Evolutionary conservation across 1,284 basidiomycete species (phyloP).

Genomic region (Sphagnurus paluster): DNA sequence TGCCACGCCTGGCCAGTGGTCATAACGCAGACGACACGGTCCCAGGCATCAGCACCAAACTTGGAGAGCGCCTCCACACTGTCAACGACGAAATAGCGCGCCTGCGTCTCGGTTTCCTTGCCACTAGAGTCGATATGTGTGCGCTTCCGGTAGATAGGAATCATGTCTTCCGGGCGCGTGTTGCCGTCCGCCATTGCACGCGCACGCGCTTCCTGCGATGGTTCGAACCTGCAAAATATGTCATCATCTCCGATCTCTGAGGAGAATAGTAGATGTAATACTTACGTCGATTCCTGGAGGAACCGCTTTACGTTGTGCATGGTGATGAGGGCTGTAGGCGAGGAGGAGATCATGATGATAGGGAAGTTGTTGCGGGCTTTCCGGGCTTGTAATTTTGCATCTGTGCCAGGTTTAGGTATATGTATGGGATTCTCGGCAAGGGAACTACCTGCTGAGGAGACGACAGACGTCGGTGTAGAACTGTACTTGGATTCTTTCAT

Average conservation of each 20-base stretch:
- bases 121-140: constrained; percentile 58
- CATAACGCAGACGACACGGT: constrained; percentile 94
- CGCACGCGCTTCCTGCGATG: constrained; percentile 72
- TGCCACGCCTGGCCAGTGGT: constrained; percentile 99
- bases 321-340: constrained; percentile 91
- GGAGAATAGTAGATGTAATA: constrained; percentile 14
- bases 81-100: constrained; percentile 82
- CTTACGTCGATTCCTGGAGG: constrained; percentile 85
- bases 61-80: constrained; percentile 90
- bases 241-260: neutral
- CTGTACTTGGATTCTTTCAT: constrained; percentile 64
- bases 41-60: constrained; percentile 91
- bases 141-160: constrained; percentile 79
- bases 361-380: constrained; percentile 79
- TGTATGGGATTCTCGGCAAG: neutral
- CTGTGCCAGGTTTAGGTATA: constrained; percentile 24
- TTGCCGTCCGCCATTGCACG: constrained; percentile 73
- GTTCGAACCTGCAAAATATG: constrained; percentile 65
- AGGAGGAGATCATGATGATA: constrained; percentile 96
- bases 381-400: constrained; percentile 55
- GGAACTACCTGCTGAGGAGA: constrained; percentile 36
- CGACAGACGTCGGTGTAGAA: constrained; percentile 31
- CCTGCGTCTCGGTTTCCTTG: constrained; percentile 42
- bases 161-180: constrained; percentile 77
- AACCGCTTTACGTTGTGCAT: constrained; percentile 98